These are phyloP conservation scores for Hypericum androsaemum DNA, from an alignment of 345 rosid species.

Conservation along the genomic window DNA sequence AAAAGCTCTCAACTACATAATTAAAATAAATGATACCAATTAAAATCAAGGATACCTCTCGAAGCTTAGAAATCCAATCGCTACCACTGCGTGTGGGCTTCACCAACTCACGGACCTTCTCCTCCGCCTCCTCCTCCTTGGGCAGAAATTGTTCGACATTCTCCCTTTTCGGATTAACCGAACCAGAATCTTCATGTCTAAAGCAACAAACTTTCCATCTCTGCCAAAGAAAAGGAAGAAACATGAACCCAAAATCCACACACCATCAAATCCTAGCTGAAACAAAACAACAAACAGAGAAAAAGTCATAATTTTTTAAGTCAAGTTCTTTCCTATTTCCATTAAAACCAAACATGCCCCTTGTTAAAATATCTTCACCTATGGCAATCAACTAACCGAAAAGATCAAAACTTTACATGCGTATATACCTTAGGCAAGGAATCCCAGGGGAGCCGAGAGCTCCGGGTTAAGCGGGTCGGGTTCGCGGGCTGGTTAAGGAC, in stretches of 20 bases:
- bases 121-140: constrained; percentile 31
- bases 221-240: constrained; percentile 31
- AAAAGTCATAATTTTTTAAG: neutral
- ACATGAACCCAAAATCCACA: neutral
- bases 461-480: constrained; percentile 30
- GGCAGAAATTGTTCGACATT: constrained; percentile 34
- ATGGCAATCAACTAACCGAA: no score
- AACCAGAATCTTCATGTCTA: constrained; percentile 49
- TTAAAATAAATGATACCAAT: constrained; percentile 22
- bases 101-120: constrained; percentile 35
- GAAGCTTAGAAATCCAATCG: constrained; percentile 49
- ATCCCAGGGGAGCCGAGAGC: constrained; percentile 29
- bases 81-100: constrained; percentile 24
- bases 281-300: no score
- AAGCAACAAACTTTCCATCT: constrained; percentile 76
- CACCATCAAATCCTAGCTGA: no score
- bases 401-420: constrained; percentile 30
- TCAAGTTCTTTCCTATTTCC: constrained; percentile 1
- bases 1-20: no score
- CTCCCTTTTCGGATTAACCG: constrained; percentile 37
- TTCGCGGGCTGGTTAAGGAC: constrained; percentile 31
- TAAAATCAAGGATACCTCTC: constrained; percentile 32
- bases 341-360: constrained; percentile 13
- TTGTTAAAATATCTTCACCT: no score
- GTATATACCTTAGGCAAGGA: constrained; percentile 32